A percentile compares a stretch with the other conserved stretches of the same genome.
These are phyloP conservation scores for Naegleria fowleri DNA, from an alignment of 208 protist species.

Conservation along the genomic window DNA sequence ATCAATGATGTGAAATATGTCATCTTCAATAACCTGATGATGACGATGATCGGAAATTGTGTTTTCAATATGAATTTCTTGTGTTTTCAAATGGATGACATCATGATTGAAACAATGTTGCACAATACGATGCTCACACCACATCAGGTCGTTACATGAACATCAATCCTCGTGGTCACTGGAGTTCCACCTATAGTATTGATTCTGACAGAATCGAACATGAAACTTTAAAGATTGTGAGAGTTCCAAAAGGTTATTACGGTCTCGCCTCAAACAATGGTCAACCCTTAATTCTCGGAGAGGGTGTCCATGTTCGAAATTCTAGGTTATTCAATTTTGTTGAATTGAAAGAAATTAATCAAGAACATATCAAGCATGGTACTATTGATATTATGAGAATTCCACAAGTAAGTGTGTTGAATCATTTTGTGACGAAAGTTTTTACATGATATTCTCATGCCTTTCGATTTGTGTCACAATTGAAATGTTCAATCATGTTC, in stretches of 20 bases:
- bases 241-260: constrained; percentile 19
- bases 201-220: background rate
- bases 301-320: constrained; percentile 31
- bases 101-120: too few species aligned
- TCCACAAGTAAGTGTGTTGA: background rate
- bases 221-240: background rate
- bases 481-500: too few species aligned
- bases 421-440: background rate
- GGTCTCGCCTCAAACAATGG: constrained; percentile 13
- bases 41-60: too few species aligned
- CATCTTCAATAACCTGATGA: too few species aligned
- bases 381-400: constrained; percentile 30
- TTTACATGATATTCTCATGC: constrained; percentile 20
- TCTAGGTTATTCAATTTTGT: constrained; percentile 27
- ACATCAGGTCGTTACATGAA: background rate
- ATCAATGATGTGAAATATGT: too few species aligned
- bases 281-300: constrained; percentile 24
- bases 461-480: too few species aligned
- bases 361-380: constrained; percentile 26
- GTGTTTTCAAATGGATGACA: too few species aligned
- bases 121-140: too few species aligned
- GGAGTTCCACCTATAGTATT: background rate
- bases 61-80: too few species aligned
- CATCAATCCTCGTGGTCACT: background rate
- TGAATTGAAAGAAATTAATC: constrained; percentile 28